phyloP scores from a whole-genome alignment of 2,329 filamentous ascomycete species.

The Apiospora sp. region DNA sequence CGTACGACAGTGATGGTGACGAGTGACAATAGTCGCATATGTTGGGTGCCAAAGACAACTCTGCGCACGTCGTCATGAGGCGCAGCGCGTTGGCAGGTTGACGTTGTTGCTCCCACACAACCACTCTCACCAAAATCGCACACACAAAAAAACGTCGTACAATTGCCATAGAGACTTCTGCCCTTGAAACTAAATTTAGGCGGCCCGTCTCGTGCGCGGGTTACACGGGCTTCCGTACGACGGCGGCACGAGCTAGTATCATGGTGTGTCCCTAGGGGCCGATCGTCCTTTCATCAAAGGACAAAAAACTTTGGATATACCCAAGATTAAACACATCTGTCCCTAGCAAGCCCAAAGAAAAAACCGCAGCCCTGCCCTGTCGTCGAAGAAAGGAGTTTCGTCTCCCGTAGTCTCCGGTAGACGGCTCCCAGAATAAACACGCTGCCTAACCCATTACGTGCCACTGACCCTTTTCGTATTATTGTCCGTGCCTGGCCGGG shows the following conservation, averaged over 20 bases:
- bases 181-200: background rate
- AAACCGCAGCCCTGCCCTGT: background rate
- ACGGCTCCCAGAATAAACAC: background rate
- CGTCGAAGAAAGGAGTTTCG: background rate
- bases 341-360: background rate
- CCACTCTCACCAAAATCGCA: too few relatives aligned
- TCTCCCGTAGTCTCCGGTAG: background rate
- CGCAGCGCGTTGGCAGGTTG: background rate
- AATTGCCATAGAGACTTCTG: background rate
- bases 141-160: background rate
- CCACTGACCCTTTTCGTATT: slow-evolving; percentile 1
- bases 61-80: background rate
- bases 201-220: background rate
- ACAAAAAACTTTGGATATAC: background rate
- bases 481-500: background rate
- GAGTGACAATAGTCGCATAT: background rate
- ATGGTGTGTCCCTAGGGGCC: background rate
- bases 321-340: background rate
- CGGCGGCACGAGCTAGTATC: background rate
- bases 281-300: background rate
- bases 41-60: background rate
- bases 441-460: background rate
- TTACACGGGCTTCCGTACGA: slow-evolving; percentile 13
- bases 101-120: background rate
- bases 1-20: background rate